Evolutionary conservation across 352 stramenopile species (phyloP).

Genomic region (Phytophthora brassicae): DNA sequence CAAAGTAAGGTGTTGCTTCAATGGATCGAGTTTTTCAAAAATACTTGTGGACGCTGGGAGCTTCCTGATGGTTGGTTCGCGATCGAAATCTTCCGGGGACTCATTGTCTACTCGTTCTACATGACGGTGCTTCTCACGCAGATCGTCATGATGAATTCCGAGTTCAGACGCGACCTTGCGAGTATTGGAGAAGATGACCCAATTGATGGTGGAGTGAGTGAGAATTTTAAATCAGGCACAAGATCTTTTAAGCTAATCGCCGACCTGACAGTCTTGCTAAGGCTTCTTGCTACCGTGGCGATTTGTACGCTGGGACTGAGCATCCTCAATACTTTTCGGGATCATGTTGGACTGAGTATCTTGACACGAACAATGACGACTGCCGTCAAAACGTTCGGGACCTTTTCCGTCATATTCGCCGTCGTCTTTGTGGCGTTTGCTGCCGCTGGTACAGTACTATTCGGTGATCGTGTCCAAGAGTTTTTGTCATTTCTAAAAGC

Average conservation of each 20-base stretch:
- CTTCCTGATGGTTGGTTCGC: slow-evolving; percentile 35
- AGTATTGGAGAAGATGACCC: slow-evolving; percentile 33
- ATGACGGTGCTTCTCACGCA: slow-evolving; percentile 43
- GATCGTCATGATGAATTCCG: slow-evolving; percentile 27
- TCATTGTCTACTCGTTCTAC: slow-evolving; percentile 45
- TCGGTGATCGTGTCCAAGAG: slow-evolving; percentile 48
- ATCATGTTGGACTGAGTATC: slow-evolving; percentile 57
- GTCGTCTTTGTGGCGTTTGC: slow-evolving; percentile 62
- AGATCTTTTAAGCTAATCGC: slow-evolving; percentile 36
- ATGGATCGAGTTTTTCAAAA: too few relatives aligned
- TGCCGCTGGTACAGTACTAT: slow-evolving; percentile 47
- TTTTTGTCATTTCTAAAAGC: slow-evolving; percentile 49
- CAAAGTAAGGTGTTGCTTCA: too few relatives aligned
- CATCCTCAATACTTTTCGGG: slow-evolving; percentile 55
- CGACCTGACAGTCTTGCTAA: slow-evolving; percentile 32
- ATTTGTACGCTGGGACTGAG: slow-evolving; percentile 41
- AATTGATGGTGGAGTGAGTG: slow-evolving; percentile 19
- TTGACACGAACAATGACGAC: slow-evolving; percentile 55
- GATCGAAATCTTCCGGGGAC: slow-evolving; percentile 28
- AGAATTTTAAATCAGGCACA: slow-evolving; percentile 20
- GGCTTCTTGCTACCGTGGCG: slow-evolving; percentile 32
- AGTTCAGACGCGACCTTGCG: slow-evolving; percentile 48
- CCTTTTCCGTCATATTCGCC: slow-evolving; percentile 59
- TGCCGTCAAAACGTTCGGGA: slow-evolving; percentile 48
- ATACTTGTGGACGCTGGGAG: slow-evolving; percentile 36